Evolutionary conservation across 208 protist species (phyloP), one percentile per base, ranked within the genome.

Genomic region (Trichomonas tenax): DNA sequence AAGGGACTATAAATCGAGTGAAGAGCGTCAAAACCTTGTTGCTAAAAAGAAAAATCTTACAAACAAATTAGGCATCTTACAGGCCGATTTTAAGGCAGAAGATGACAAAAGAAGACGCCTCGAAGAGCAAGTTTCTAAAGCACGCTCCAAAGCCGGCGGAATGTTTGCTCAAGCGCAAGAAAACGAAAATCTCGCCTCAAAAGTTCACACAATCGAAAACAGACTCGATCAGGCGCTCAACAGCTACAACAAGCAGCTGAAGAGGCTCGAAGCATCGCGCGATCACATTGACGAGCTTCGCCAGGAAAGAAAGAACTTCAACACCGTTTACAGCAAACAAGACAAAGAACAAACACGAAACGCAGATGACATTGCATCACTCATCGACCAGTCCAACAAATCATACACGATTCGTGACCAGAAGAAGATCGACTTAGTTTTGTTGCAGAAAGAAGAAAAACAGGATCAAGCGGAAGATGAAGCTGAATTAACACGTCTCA

Each of bases 121-220:
- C 11, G 86, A 93, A 38, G 86, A 93, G 51, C 40, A 93, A 51
- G 86, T 93, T n/a, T 93, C 86, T 23, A 93, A 93, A 51, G 86
- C 86, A 21, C 40, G 86, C 2, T 93, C 86, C 1, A 41, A 9
- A 51, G 44, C 44, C 1, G 86, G 86, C 44, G 86, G 86, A 21
- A 38, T 93, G 17, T 93, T 58, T 93, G 40, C 86, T 17, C 86
- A 93, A 51, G 86, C 86, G 0, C 40, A 41, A 51, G 86, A 93
- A 93, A 48, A 51, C 46, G 86, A 93, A 51, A 41, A 34, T 51
- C 44, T 48, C n/a, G 1, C 14, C 14, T 48, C 8, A 51, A 41
- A 51, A 44, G 40, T 93, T 10, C 86, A 58, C 34, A 93, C 44
- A 48, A 93, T 93, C 40, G 86, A 93, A 93, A 93, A 93, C 31